A percentile compares a stretch with the other conserved stretches of the same genome.
Conservation (phyloP, 768 basidiomycete species). For the Tricholoma furcatifolium region DNA sequence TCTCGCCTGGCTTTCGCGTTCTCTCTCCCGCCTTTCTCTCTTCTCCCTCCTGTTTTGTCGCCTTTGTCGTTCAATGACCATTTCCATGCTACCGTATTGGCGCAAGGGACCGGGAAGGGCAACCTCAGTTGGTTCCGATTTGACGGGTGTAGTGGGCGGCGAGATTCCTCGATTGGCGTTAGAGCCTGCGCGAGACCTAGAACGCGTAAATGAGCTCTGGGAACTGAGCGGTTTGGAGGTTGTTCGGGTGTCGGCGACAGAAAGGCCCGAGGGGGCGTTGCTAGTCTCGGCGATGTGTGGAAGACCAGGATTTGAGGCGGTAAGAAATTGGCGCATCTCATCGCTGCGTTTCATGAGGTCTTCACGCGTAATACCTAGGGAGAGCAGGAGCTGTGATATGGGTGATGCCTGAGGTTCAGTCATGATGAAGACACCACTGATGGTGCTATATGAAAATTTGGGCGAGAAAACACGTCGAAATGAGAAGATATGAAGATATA, state of each 20-base stretch:
- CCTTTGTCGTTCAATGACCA: constrained; percentile 73
- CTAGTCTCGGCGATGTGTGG: constrained; percentile 43
- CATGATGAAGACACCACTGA: constrained; percentile 29
- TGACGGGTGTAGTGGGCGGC: constrained; percentile 61
- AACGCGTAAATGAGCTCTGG: constrained; percentile 38
- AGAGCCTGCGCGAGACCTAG: constrained; percentile 44
- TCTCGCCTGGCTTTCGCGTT: constrained; percentile 40
- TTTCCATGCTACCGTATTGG: constrained; percentile 73
- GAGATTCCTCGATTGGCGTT: constrained; percentile 52
- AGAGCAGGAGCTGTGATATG: constrained; percentile 68
- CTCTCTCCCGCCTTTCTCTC: constrained; percentile 45
- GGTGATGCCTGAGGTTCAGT: constrained; percentile 52
- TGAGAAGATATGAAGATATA: not conserved
- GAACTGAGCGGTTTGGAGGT: constrained; percentile 35
- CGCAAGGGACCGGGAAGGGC: constrained; percentile 40
- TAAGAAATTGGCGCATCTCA: constrained; percentile 80
- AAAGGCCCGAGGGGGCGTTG: constrained; percentile 31
- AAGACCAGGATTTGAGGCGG: constrained; percentile 46
- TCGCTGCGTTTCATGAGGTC: constrained; percentile 70
- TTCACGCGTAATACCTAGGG: constrained; percentile 74
- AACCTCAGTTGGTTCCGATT: constrained; percentile 56
- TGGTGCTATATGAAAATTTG: constrained; percentile 1
- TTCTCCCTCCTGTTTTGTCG: constrained; percentile 55
- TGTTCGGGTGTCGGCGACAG: constrained; percentile 32
- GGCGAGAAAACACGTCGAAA: not conserved